Conservation (phyloP, 495 filamentous ascomycete genomes). For the Penicillium verhagenii region DNA sequence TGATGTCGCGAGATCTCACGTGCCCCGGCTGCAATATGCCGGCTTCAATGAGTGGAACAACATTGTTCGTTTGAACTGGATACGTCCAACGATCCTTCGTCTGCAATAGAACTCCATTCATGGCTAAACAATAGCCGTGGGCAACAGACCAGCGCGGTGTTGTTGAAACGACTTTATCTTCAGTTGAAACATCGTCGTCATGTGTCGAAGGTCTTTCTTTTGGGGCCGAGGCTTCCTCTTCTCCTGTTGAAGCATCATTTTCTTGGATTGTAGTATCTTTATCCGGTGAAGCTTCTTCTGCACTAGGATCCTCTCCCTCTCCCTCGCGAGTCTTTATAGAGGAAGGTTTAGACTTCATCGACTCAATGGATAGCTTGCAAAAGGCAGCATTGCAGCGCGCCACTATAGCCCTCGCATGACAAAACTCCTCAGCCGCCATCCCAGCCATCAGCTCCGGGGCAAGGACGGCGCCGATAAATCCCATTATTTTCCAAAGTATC, state of each 20-base stretch:
- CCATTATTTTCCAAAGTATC: neutral
- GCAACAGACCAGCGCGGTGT: neutral
- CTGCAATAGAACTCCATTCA: constrained; percentile 6
- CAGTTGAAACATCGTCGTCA: neutral
- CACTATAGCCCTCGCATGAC: neutral
- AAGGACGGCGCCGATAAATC: constrained; percentile 6
- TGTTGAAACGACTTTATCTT: neutral
- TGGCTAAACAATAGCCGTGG: constrained; percentile 9
- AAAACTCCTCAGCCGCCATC: constrained; percentile 1
- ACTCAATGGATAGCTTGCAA: neutral
- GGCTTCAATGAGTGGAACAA: constrained; percentile 8
- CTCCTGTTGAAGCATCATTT: neutral
- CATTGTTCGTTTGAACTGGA: constrained; percentile 4
- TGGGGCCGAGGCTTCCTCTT: neutral
- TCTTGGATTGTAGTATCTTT: neutral
- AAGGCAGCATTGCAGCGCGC: constrained; percentile 7
- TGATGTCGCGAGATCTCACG: constrained; percentile 8
- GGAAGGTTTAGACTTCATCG: neutral
- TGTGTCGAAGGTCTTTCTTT: neutral
- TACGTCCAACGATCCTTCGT: constrained; percentile 12
- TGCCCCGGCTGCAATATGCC: constrained; percentile 5
- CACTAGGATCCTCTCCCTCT: neutral
- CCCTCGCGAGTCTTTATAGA: neutral
- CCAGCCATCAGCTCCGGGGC: constrained; percentile 11
- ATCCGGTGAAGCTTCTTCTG: neutral